Base-by-base conservation (phyloP, 768 basidiomycete species). In the Leccinum variicolor region DNA sequence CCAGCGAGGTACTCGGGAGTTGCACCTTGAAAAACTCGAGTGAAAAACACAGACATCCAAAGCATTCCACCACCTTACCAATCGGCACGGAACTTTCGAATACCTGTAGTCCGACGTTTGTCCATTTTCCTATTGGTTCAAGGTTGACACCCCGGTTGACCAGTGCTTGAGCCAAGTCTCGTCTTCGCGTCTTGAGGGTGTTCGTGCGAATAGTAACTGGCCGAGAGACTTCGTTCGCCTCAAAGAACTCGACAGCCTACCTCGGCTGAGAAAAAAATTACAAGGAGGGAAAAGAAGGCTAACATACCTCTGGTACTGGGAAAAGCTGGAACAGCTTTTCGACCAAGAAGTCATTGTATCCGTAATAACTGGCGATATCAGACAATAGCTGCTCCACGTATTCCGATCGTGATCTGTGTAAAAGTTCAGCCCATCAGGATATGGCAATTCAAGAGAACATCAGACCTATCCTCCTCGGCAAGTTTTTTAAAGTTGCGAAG, bases 121-220 rank as follows among this genome's bases (percentile, higher is more conserved):
- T 92, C 97, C 97, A 98, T 76, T 98, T 98, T 29, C 96, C 97
- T 63, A 99, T 95, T 21, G 97, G 95, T 70, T 98, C 96, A 54
- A 99, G 83, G 68, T 92, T 97, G 60, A 98, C 97, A 33, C 97
- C 97, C 50, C 97, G 85, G 71, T 97, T 97, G 65, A 98, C 87
- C 34, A 99, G 80, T 0, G 87, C 82, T 74, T 98, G 96, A 2
- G 93, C 96, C 57, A 99, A 84, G 72, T 98, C 97, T 50, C 96
- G 85, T 64, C 97, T 81, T 60, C 97, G 84, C 1, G 94, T 94
- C 56, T 92, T 90, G 19, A 99, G 83, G 5, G 95, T 98, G 73
- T 99, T 99, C 34, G 95, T 94, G 58, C 97, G 90, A 67, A 99
- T 98, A 10, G 97, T 98, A 26, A 99, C 95, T 6, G 97, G 97